Evolutionary conservation across 805 yeast species (phyloP).

Genomic region (Candida andamanensis): DNA sequence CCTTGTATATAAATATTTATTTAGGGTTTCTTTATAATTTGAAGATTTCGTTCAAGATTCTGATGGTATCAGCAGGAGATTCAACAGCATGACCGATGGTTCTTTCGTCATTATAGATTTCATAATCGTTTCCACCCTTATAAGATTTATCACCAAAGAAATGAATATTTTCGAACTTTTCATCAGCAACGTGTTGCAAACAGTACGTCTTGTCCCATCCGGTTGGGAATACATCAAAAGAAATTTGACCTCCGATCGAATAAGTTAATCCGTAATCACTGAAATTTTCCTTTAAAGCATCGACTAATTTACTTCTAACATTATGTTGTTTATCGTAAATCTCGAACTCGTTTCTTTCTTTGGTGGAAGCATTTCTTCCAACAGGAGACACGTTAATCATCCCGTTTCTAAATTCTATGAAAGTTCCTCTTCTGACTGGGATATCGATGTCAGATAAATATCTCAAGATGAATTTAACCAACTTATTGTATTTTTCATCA

Average conservation of each 20-base stretch:
- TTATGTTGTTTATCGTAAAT: constrained; percentile 73
- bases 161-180: constrained; percentile 83
- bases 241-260: constrained; percentile 99
- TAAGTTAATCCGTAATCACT: constrained; percentile 82
- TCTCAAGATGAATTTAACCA: constrained; percentile 77
- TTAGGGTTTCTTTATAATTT: constrained; percentile 30
- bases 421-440: constrained; percentile 98
- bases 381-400: constrained; percentile 98
- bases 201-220: constrained; percentile 99
- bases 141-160: constrained; percentile 98
- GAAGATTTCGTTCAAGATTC: constrained; percentile 79
- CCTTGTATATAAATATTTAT: constrained; percentile 1
- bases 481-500: constrained; percentile 85
- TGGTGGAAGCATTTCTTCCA: constrained; percentile 95
- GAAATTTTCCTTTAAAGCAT: constrained; percentile 78
- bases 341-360: constrained; percentile 92
- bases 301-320: constrained; percentile 79
- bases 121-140: constrained; percentile 98
- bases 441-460: constrained; percentile 83
- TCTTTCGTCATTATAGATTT: constrained; percentile 87
- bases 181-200: constrained; percentile 83
- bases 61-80: constrained; percentile 84
- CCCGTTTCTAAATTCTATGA: constrained; percentile 98
- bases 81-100: constrained; percentile 94
- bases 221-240: constrained; percentile 98